Conservation (phyloP, 768 basidiomycete genomes). For the Tulasnella sp. region DNA sequence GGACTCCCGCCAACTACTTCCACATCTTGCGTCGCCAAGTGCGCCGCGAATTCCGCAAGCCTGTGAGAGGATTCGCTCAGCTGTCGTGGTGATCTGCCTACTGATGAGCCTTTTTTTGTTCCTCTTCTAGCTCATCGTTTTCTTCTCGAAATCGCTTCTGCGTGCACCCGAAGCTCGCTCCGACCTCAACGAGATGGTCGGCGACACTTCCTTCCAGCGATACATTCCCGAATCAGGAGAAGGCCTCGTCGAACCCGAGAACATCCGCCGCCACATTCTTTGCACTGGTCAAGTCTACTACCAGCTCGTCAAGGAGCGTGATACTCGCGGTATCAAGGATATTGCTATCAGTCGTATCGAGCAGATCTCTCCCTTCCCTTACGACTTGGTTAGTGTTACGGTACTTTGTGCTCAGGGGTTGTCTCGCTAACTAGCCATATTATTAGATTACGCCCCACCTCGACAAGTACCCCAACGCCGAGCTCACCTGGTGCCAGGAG, state of each 20-base stretch:
- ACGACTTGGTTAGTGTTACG: constrained; percentile 59
- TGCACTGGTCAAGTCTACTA: constrained; percentile 95
- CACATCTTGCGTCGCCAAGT: constrained; percentile 95
- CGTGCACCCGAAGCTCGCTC: constrained; percentile 92
- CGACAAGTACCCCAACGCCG: constrained; percentile 93
- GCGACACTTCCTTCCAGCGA: constrained; percentile 83
- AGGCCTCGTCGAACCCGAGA: constrained; percentile 59
- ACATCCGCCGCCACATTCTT: constrained; percentile 85
- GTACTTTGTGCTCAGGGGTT: background rate
- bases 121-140: constrained; percentile 57
- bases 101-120: background rate
- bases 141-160: constrained; percentile 95
- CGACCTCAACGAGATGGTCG: constrained; percentile 73
- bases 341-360: constrained; percentile 91
- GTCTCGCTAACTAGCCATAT: constrained; percentile 9
- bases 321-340: constrained; percentile 82
- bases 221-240: constrained; percentile 84
- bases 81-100: background rate
- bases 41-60: constrained; percentile 97
- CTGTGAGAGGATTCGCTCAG: constrained; percentile 35
- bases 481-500: constrained; percentile 91
- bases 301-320: constrained; percentile 77
- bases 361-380: constrained; percentile 95
- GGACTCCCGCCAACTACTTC: constrained; percentile 96
- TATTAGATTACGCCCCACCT: constrained; percentile 78